Conservation (phyloP, 1,139 yeast species). For the Yamadazyma sp. region DNA sequence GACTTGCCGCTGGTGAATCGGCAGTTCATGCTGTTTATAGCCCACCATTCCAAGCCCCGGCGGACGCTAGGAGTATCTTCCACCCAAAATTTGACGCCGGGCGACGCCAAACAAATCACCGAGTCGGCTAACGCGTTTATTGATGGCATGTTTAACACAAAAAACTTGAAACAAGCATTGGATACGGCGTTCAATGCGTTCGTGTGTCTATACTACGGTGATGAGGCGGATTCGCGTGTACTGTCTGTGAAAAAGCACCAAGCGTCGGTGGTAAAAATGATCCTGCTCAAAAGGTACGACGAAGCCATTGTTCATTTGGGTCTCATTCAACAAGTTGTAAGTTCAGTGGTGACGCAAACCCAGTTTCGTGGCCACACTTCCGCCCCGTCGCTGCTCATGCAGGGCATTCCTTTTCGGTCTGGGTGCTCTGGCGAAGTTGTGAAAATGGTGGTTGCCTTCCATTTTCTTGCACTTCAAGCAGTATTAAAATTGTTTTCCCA, state of each 20-base stretch:
- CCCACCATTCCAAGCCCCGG: not conserved
- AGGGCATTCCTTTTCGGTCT: not conserved
- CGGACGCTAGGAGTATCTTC: slow-evolving; percentile 2
- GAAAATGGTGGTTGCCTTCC: slow-evolving; percentile 29
- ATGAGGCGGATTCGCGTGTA: no score
- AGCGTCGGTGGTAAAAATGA: slow-evolving; percentile 1
- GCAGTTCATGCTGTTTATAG: slow-evolving; percentile 1
- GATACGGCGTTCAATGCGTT: slow-evolving; percentile 9
- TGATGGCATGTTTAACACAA: slow-evolving; percentile 3
- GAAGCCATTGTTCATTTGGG: slow-evolving; percentile 13
- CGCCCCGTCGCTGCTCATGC: not conserved
- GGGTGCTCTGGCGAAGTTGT: slow-evolving; percentile 11
- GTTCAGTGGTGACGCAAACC: slow-evolving; percentile 3
- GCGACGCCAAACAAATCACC: slow-evolving; percentile 5
- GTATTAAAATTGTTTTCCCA: slow-evolving; percentile 26
- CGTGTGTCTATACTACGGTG: slow-evolving; percentile 11
- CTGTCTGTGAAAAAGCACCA: slow-evolving; percentile 6
- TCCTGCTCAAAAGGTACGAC: slow-evolving; percentile 1
- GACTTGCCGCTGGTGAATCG: not conserved
- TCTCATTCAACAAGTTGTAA: slow-evolving; percentile 9
- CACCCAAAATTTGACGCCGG: slow-evolving; percentile 1
- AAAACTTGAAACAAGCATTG: not conserved
- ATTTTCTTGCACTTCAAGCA: slow-evolving; percentile 32
- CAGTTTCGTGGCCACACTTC: not conserved
- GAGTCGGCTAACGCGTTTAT: slow-evolving; percentile 6